These are phyloP conservation scores for Daedalea quercina DNA, from an alignment of 768 basidiomycete species.

Conservation along the genomic window DNA sequence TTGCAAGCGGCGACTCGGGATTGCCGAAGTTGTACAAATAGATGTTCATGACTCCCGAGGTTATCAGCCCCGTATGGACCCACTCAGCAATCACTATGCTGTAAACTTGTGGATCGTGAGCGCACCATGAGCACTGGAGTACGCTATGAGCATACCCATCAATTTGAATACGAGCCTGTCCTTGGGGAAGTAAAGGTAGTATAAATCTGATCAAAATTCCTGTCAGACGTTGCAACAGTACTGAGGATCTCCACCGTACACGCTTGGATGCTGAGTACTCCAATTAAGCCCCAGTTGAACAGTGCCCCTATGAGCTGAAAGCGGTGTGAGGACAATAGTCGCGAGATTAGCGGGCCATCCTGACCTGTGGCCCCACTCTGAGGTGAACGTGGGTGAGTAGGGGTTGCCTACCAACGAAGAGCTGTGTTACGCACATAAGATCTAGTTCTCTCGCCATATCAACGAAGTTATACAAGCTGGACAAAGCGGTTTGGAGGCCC, in stretches of 20 bases:
- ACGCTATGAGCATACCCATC: not conserved
- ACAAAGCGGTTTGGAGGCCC: no score
- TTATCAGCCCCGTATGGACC: conserved; percentile 9
- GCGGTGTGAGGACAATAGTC: no score
- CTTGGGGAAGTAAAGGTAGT: not conserved
- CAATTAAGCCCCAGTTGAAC: conserved; percentile 1
- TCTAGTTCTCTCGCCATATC: no score
- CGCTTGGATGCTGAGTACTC: not conserved
- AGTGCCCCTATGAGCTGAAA: not conserved
- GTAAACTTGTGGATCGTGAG: conserved; percentile 1
- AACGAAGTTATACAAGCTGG: no score
- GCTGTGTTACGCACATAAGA: no score
- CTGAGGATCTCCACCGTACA: not conserved
- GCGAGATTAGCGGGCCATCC: no score
- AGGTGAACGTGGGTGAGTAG: no score
- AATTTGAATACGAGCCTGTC: not conserved
- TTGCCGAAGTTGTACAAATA: conserved; percentile 5
- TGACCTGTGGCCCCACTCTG: no score
- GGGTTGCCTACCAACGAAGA: no score
- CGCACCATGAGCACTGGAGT: not conserved
- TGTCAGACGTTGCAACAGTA: not conserved
- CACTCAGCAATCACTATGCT: conserved; percentile 4
- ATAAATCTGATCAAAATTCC: not conserved
- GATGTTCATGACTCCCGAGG: not conserved
- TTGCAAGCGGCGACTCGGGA: not conserved